Evolutionary conservation across 495 filamentous ascomycete species (phyloP), one percentile per base, ranked within the genome.

Genomic region (Glarea lozoyensis): DNA sequence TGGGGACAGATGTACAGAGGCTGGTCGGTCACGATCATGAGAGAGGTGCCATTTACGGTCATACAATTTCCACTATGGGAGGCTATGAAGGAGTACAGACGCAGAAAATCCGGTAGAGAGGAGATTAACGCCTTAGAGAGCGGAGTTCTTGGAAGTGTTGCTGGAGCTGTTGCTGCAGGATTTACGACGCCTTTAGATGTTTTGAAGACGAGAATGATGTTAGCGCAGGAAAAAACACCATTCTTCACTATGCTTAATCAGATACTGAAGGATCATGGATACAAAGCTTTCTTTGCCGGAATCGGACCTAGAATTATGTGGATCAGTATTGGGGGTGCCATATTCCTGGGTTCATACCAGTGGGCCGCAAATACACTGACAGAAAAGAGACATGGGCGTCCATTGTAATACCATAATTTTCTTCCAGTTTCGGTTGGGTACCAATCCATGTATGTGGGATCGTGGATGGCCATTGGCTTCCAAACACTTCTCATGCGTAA

Each of bases 41-140:
- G 92, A 36, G 92, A 98, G 67, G 93, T 98, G 41, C 92, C 92
- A 7, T 98, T 98, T 50, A 97, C 92, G 4, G 78, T 96, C 10
- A 76, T 98, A 25, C 92, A 98, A 60, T 98, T 98, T 54, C 94
- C 92, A 13, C 71, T 98, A 54, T 98, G 92, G 92, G 92, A 98
- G 63, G 80, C 73, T 2, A 73, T 97, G 66, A 98, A 97, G 70
- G 62, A 66, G 41, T 68, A 56, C 43, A 37, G 53, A 21, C 30
- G 49, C 32, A 54, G 69, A 1, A 61, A 56, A 35, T 45, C 39
- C 16, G 49, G 50, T 35, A 54, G 43, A 33, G 31, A 55, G 48
- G 63, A 78, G 30, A 72, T 89, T 1, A 72, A 76, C 13, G 87
- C 82, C 1, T 65, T 73, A 12, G 89, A 94, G 66, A 89, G 84